Base-by-base conservation (phyloP, 2,329 filamentous ascomycete genomes). In the Lasiodiplodia citricola region DNA sequence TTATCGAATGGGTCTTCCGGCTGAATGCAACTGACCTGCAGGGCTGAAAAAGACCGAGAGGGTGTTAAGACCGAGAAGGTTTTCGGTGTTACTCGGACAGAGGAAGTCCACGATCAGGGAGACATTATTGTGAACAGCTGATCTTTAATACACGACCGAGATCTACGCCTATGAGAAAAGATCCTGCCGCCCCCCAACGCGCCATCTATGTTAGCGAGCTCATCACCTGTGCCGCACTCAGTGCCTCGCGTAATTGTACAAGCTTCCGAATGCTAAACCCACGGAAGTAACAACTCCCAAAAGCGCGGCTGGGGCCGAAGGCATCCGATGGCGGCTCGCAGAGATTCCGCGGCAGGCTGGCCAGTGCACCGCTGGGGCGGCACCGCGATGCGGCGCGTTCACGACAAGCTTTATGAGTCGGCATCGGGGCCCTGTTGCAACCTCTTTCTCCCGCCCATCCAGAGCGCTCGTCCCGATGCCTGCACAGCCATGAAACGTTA, bases 81-180 rank as follows among this genome's bases (percentile, higher is more conserved):
- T 18, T 52, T 50, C n/a, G 47, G 60, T 38, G 60, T 10, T 25
- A 35, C n/a, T 64, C 47, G 41, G 31, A 31, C 44, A 37, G n/a
- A 37, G 25, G 16, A 63, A 50, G 58, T 37, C 38, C 23, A 47
- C 16, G 38, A n/a, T 38, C 28, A 28, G 44, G 23, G 35, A 44
- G 56, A 35, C 41, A 62, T 14, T 13, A 60, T 37, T 14, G 58
- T 52, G 58, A 63, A 31, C 58, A 63, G 58, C 23, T 52, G 58
- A 63, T 50, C 60, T 64, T 64, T 64, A 64, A 64, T 64, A 64
- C 44, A 13, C 60, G 28, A 14, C 31, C 4, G 60, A 28, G 60
- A 52, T 52, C 44, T 38, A 64, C 60, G 21, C 25, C 10, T 7
- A 23, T 25, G 25, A 35, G 58, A 16, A 50, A 35, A 6, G 58